Conservation (phyloP, 768 basidiomycete genomes). For the Russula earlei region DNA sequence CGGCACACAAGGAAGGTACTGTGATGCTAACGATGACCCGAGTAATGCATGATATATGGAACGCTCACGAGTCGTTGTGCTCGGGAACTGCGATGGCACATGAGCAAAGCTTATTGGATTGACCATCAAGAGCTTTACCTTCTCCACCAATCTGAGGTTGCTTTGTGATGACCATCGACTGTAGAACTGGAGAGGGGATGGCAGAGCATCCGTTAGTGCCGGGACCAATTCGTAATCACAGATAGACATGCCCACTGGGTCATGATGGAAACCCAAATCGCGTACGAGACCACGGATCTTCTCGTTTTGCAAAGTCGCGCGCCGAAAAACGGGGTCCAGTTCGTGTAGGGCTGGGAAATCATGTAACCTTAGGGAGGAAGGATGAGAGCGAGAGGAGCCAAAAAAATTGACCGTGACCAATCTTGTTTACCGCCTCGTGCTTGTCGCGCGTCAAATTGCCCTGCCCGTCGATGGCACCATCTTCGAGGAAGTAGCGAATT, state of each 20-base stretch:
- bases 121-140: slow-evolving; percentile 37
- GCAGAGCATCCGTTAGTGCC: slow-evolving; percentile 3
- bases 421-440: slow-evolving; percentile 86
- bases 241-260: slow-evolving; percentile 60
- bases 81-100: slow-evolving; percentile 52
- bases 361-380: neutral
- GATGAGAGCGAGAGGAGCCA: neutral
- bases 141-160: slow-evolving; percentile 88
- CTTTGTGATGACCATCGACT: slow-evolving; percentile 95
- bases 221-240: slow-evolving; percentile 9
- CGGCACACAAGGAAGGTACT: slow-evolving; percentile 65
- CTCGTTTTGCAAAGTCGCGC: slow-evolving; percentile 73
- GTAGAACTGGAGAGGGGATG: slow-evolving; percentile 46
- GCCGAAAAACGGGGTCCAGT: slow-evolving; percentile 72
- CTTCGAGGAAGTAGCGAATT: slow-evolving; percentile 91
- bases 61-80: slow-evolving; percentile 86
- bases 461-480: slow-evolving; percentile 62
- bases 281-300: slow-evolving; percentile 57
- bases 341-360: slow-evolving; percentile 62
- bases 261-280: slow-evolving; percentile 73
- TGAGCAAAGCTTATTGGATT: neutral
- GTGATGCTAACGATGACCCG: neutral
- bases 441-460: slow-evolving; percentile 68
- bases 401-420: slow-evolving; percentile 59
- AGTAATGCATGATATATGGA: neutral